Evolutionary conservation across 2,329 filamentous ascomycete genomes (phyloP).

Genomic region (Calonectria pseudoreteaudii): DNA sequence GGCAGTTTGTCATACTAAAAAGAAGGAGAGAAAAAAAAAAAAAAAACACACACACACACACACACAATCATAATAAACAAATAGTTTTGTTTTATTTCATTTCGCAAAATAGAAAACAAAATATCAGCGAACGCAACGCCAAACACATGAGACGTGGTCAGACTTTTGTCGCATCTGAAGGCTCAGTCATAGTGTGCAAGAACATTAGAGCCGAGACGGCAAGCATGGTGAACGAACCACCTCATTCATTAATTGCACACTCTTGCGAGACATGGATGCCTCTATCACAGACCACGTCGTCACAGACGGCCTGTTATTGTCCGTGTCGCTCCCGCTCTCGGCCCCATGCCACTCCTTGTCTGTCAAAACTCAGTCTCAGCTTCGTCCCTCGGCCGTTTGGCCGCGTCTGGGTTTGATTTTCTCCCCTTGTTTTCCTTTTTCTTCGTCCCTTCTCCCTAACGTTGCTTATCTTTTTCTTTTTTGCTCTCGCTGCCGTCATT

Average conservation of each 20-base stretch:
- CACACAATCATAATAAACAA: neutral
- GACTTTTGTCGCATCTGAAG: neutral
- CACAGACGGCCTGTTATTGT: neutral
- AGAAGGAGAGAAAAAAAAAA: neutral
- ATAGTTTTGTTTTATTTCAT: neutral
- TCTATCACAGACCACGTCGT: neutral
- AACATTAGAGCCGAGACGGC: neutral
- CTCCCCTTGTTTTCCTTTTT: neutral
- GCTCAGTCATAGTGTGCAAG: neutral
- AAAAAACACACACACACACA: no score
- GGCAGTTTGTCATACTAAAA: neutral
- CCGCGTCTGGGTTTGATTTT: neutral
- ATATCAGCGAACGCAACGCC: neutral
- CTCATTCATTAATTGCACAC: neutral
- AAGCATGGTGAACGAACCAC: neutral
- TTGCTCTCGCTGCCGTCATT: neutral
- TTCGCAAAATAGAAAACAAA: neutral
- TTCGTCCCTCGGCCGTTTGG: conserved; percentile 7
- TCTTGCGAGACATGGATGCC: neutral
- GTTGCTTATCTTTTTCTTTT: neutral
- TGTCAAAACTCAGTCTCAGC: conserved; percentile 31
- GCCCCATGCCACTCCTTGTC: conserved; percentile 25
- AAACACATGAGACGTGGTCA: neutral
- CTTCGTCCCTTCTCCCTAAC: neutral
- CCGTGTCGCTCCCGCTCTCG: conserved; percentile 13